phyloP scores from a whole-genome alignment of 192 early-diverging fungal genomes.

The Kappamyces sp. region DNA sequence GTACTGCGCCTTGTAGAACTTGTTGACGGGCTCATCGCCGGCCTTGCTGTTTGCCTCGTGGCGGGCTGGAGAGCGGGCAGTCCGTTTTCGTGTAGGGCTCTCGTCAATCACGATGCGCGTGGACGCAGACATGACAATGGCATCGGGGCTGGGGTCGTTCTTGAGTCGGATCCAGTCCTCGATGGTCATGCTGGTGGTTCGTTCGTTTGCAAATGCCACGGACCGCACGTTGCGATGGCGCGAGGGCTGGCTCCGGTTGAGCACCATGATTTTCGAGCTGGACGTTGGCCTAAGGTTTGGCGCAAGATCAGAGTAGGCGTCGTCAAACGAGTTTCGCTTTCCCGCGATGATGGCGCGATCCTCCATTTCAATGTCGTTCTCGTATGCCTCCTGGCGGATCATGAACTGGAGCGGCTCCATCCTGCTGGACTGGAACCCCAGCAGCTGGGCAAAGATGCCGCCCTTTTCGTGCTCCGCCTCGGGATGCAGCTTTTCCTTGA shows the following conservation, averaged over 20 bases:
- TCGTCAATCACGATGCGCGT: background rate
- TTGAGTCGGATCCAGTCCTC: conserved; percentile 27
- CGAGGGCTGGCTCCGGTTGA: too few relatives aligned
- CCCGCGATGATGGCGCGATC: background rate
- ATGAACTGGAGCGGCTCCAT: conserved; percentile 14
- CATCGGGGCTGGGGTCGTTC: background rate
- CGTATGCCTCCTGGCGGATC: conserved; percentile 10
- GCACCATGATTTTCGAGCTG: background rate
- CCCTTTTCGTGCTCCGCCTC: background rate
- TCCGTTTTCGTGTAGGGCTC: background rate
- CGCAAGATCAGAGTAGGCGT: conserved; percentile 17
- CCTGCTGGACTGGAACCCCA: conserved; percentile 5
- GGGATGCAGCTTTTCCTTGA: conserved; percentile 5
- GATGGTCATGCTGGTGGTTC: conserved; percentile 14
- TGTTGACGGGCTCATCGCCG: background rate
- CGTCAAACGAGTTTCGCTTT: conserved; percentile 25
- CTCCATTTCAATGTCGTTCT: background rate
- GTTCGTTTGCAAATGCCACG: conserved; percentile 26
- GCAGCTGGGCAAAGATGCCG: background rate
- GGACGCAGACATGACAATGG: background rate
- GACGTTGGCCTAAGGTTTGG: conserved; percentile 6
- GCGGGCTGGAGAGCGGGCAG: conserved; percentile 8
- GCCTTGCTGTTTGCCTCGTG: conserved; percentile 6
- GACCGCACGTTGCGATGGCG: conserved; percentile 30
- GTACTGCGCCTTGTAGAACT: conserved; percentile 47